phyloP scores from a whole-genome alignment of 208 protist species.

The Wallacemonas sp. region DNA sequence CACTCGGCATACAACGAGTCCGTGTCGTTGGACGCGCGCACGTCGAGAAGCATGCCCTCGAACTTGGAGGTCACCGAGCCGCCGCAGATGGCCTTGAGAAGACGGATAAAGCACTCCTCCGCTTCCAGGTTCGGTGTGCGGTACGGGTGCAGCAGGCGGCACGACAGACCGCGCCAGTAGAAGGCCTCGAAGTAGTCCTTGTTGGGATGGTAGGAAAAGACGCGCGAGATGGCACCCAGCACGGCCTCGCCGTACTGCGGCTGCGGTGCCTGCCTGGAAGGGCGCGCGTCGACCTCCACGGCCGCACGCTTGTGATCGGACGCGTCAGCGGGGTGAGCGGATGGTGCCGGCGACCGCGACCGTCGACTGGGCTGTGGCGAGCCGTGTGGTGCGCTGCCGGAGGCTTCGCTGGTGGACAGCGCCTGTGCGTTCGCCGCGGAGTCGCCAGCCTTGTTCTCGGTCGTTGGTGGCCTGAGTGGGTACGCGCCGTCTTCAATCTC shows the following conservation, averaged over 20 bases:
- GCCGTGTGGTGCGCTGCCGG: background rate
- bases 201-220: conserved; percentile 90
- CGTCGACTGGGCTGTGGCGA: background rate
- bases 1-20: conserved; percentile 42
- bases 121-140: conserved; percentile 71
- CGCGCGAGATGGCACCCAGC: conserved; percentile 40
- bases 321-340: background rate
- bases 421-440: background rate
- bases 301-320: conserved; percentile 3
- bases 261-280: background rate
- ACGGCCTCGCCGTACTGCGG: conserved; percentile 15
- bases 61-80: conserved; percentile 92
- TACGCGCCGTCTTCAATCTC: conserved; percentile 35
- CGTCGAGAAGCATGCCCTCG: conserved; percentile 94
- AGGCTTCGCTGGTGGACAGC: background rate
- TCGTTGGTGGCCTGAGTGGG: background rate
- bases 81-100: conserved; percentile 94
- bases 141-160: conserved; percentile 87
- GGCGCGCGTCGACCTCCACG: background rate
- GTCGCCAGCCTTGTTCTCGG: conserved; percentile 14
- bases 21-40: conserved; percentile 30
- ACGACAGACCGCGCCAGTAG: conserved; percentile 94
- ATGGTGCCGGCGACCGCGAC: background rate
- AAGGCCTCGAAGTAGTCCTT: conserved; percentile 97
- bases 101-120: conserved; percentile 91